Conservation (phyloP, 2,329 filamentous ascomycete species). For the Xylaria polymorpha region DNA sequence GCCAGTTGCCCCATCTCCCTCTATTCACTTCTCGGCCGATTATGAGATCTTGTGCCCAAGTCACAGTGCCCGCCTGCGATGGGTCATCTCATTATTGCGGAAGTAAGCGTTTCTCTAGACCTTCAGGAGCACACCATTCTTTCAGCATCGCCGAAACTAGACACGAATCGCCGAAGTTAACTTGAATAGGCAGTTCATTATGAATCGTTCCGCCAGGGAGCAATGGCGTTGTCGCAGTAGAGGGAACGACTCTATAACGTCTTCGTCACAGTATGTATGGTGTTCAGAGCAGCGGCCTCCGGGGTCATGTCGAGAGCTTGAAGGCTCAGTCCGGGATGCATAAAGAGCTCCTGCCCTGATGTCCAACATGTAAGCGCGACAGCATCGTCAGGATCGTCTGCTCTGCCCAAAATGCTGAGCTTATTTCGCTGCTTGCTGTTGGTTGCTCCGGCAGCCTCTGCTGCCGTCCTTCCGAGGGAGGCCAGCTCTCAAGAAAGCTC, state of each 20-base stretch:
- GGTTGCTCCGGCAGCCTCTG: slow-evolving; percentile 14
- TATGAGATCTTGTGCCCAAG: slow-evolving; percentile 3
- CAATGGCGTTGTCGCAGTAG: not conserved
- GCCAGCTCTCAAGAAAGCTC: slow-evolving; percentile 13
- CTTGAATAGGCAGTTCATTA: slow-evolving; percentile 24
- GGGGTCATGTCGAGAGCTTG: not conserved
- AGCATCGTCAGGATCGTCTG: slow-evolving; percentile 6
- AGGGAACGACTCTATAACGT: slow-evolving; percentile 7
- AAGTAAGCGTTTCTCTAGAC: not conserved
- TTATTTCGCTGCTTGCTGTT: slow-evolving; percentile 23
- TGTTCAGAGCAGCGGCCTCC: not conserved
- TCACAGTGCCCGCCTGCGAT: not conserved
- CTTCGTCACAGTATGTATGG: slow-evolving; percentile 2
- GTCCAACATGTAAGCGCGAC: not conserved
- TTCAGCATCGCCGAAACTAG: slow-evolving; percentile 13
- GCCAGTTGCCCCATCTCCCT: not conserved
- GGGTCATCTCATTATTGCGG: slow-evolving; percentile 1
- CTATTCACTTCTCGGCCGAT: slow-evolving; percentile 6
- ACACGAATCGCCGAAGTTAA: slow-evolving; percentile 15
- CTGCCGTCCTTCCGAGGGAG: not conserved
- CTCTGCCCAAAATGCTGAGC: slow-evolving; percentile 7
- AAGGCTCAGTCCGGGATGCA: not conserved
- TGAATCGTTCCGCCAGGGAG: not conserved
- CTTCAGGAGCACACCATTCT: not conserved
- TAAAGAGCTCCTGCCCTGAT: slow-evolving; percentile 16